Evolutionary conservation across 768 basidiomycete genomes (phyloP).

Genomic region (Termitomyces sp.): DNA sequence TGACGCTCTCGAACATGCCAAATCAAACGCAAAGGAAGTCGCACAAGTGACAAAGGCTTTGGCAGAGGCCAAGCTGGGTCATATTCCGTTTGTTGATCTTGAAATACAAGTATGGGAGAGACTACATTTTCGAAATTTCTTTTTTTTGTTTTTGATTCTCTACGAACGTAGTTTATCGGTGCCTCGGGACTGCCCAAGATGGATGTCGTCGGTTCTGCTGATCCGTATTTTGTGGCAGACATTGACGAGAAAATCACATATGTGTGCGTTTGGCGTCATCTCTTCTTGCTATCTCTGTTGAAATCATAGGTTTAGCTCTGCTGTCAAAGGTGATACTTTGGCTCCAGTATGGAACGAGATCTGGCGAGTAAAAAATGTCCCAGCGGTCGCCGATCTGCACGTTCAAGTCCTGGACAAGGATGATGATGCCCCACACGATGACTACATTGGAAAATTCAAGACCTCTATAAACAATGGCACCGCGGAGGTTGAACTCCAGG

Average conservation of each 20-base stretch:
- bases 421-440: slow-evolving; percentile 50
- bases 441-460: slow-evolving; percentile 61
- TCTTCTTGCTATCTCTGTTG: not conserved
- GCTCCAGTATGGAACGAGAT: slow-evolving; percentile 73
- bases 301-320: slow-evolving; percentile 42
- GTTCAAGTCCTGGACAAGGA: slow-evolving; percentile 74
- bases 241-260: slow-evolving; percentile 62
- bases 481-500: slow-evolving; percentile 62
- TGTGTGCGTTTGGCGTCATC: slow-evolving; percentile 42
- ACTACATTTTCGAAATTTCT: too few relatives aligned
- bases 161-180: slow-evolving; percentile 55
- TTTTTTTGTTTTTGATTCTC: not conserved
- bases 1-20: slow-evolving; percentile 25
- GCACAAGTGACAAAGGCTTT: slow-evolving; percentile 27
- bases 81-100: slow-evolving; percentile 52
- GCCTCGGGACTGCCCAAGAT: slow-evolving; percentile 67
- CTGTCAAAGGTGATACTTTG: slow-evolving; percentile 53
- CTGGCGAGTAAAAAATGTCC: slow-evolving; percentile 75
- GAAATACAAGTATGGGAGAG: slow-evolving; percentile 42
- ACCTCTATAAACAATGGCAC: slow-evolving; percentile 50
- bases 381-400: slow-evolving; percentile 50
- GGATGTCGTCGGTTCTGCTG: slow-evolving; percentile 59
- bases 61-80: slow-evolving; percentile 28
- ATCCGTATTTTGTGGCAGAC: slow-evolving; percentile 72
- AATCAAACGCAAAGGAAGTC: slow-evolving; percentile 28